Evolutionary conservation across 495 filamentous ascomycete genomes (phyloP).

Genomic region (Letharia columbiana): DNA sequence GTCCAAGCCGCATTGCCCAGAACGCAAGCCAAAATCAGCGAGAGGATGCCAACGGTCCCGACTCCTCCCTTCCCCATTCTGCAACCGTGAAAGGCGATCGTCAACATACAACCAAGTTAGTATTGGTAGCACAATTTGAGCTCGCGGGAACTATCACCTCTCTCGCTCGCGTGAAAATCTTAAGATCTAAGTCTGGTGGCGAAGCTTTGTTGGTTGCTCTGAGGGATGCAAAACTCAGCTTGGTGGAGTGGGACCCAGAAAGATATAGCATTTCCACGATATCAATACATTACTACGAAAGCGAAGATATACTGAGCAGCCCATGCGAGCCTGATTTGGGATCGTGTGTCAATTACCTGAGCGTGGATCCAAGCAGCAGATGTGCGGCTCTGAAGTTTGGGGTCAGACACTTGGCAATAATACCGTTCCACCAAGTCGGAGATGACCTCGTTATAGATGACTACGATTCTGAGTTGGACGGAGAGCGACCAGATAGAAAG

Average conservation of each 20-base stretch:
- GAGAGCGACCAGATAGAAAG: slow-evolving; percentile 30
- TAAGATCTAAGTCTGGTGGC: slow-evolving; percentile 64
- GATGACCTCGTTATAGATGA: slow-evolving; percentile 90
- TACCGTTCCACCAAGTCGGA: slow-evolving; percentile 77
- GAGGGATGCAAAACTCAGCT: slow-evolving; percentile 81
- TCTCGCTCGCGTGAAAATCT: slow-evolving; percentile 63
- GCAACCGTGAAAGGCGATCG: slow-evolving; percentile 41
- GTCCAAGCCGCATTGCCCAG: slow-evolving; percentile 23
- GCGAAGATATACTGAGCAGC: slow-evolving; percentile 69
- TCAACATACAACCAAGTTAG: slow-evolving; percentile 60
- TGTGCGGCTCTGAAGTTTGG: slow-evolving; percentile 94
- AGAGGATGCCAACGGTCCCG: slow-evolving; percentile 4
- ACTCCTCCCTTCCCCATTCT: slow-evolving; percentile 10
- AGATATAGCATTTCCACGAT: slow-evolving; percentile 68
- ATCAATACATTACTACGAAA: slow-evolving; percentile 96
- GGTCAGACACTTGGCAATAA: slow-evolving; percentile 74
- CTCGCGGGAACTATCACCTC: slow-evolving; percentile 77
- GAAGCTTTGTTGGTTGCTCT: slow-evolving; percentile 78
- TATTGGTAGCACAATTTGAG: slow-evolving; percentile 73
- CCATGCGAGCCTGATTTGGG: slow-evolving; percentile 66
- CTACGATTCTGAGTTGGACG: slow-evolving; percentile 72
- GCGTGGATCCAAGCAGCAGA: slow-evolving; percentile 81
- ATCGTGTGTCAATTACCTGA: slow-evolving; percentile 65
- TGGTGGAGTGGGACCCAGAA: slow-evolving; percentile 91
- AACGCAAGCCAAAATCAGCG: background rate